Evolutionary conservation across 2,329 filamentous ascomycete species (phyloP).

Genomic region (Aspergillus brasiliensis): DNA sequence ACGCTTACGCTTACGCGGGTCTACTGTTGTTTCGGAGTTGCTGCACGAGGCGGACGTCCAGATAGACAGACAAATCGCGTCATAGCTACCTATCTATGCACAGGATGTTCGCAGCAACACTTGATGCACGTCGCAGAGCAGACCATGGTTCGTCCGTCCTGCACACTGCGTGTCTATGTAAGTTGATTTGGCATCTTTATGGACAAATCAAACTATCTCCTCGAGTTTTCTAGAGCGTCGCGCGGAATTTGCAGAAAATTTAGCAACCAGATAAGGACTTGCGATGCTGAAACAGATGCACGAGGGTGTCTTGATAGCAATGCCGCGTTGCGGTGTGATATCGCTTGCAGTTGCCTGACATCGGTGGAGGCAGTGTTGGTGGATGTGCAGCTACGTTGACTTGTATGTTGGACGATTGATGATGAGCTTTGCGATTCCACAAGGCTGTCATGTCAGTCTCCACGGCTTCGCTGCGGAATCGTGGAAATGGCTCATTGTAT

Average conservation of each 20-base stretch:
- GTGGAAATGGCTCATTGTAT: too few species aligned
- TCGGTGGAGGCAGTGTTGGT: too few species aligned
- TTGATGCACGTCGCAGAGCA: not conserved
- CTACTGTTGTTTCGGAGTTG: not conserved
- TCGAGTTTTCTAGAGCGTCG: not conserved
- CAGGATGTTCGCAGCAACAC: not conserved
- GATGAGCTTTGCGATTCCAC: too few species aligned
- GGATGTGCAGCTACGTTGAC: not conserved
- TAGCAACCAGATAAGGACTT: not conserved
- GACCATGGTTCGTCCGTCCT: not conserved
- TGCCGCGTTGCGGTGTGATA: not conserved
- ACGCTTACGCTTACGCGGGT: not conserved
- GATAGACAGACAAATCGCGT: not conserved
- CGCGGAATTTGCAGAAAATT: not conserved
- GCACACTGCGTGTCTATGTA: not conserved
- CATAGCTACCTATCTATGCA: not conserved
- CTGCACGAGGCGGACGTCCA: not conserved
- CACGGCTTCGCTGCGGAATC: too few species aligned
- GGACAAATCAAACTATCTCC: not conserved
- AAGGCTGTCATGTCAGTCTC: too few species aligned
- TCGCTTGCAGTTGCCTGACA: not conserved
- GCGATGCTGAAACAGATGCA: not conserved
- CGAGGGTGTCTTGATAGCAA: not conserved
- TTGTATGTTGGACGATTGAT: not conserved
- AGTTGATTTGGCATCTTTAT: not conserved